Base-by-base conservation (phyloP, 2,329 filamentous ascomycete species). In the Colletotrichum coccodes region DNA sequence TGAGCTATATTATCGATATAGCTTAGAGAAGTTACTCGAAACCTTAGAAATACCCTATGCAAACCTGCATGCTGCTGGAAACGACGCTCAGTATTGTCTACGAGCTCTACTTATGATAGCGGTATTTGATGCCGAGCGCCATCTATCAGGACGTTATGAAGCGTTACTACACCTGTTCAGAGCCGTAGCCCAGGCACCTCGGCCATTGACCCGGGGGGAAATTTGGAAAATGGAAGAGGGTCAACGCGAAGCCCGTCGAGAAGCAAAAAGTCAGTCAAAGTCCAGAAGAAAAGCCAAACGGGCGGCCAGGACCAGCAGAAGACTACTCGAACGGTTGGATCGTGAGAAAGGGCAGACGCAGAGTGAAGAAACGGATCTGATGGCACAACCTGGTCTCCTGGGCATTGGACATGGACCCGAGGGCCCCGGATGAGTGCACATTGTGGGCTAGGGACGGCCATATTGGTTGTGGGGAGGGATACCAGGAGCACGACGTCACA, bases 41-140 rank as follows among this genome's bases (percentile, higher is more conserved):
- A 44, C 67, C 28, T 52, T 75, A 9, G 46, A 66, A 8, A 63
- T 75, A 52, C 70, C 72, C 4, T 73, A 69, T 60, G 62, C 58
- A 21, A 23, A 59, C 7, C 64, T 77, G 18, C 74, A 76, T 21
- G 44, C 66, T 3, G 73, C 74, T 18, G 76, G 75, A 1, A 79
- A 78, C 44, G 75, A 78, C 53, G 74, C 75, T 9, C 71, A 74
- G 59, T 78, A 75, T 34, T 64, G 70, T 9, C 66, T 77, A 6
- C 52, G 44, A 50, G 60, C 52, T 30, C 28, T 62, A 21, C 64
- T 74, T 0, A 73, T 72, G 70, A 62, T 72, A 56, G 68, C 66
- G 3, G 71, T 71, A 36, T 6, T 21, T n/a, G 53, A 64, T 52
- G 53, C 61, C 8, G n/a, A 44, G 18, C 53, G 61, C 8, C 32